phyloP scores from a whole-genome alignment of 768 basidiomycete genomes.

The Suillus decipiens region DNA sequence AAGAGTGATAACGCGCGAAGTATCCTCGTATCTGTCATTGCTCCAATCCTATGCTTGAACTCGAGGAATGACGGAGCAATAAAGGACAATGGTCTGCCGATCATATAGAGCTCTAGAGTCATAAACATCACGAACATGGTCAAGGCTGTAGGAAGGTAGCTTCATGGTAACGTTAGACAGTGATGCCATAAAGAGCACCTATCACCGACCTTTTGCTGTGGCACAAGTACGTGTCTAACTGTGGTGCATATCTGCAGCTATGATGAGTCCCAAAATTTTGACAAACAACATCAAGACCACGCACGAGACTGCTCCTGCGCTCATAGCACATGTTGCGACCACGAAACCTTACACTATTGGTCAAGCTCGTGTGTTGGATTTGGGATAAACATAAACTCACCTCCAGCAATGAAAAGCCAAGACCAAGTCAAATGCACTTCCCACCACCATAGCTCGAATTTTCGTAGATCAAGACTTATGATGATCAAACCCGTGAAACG shows the following conservation, averaged over 20 bases:
- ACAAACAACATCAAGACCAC: slow-evolving; percentile 10
- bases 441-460: slow-evolving; percentile 28
- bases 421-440: slow-evolving; percentile 36
- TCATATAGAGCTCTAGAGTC: slow-evolving; percentile 39
- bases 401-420: slow-evolving; percentile 35
- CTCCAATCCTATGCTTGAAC: slow-evolving; percentile 18
- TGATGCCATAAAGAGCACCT: neutral
- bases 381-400: slow-evolving; percentile 33
- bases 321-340: slow-evolving; percentile 42
- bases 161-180: slow-evolving; percentile 19
- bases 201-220: slow-evolving; percentile 19
- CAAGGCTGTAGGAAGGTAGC: slow-evolving; percentile 42
- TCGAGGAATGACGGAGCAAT: slow-evolving; percentile 26
- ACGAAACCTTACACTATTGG: slow-evolving; percentile 33
- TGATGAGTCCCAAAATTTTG: neutral
- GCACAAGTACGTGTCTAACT: slow-evolving; percentile 31
- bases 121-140: slow-evolving; percentile 37
- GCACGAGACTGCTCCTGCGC: slow-evolving; percentile 36
- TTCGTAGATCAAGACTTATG: slow-evolving; percentile 36
- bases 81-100: slow-evolving; percentile 35
- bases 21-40: slow-evolving; percentile 33
- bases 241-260: slow-evolving; percentile 21
- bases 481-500: slow-evolving; percentile 42
- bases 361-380: neutral
- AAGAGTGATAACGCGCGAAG: slow-evolving; percentile 41